phyloP scores from a whole-genome alignment of 306 rosid species.

The Fragaria iinumae region DNA sequence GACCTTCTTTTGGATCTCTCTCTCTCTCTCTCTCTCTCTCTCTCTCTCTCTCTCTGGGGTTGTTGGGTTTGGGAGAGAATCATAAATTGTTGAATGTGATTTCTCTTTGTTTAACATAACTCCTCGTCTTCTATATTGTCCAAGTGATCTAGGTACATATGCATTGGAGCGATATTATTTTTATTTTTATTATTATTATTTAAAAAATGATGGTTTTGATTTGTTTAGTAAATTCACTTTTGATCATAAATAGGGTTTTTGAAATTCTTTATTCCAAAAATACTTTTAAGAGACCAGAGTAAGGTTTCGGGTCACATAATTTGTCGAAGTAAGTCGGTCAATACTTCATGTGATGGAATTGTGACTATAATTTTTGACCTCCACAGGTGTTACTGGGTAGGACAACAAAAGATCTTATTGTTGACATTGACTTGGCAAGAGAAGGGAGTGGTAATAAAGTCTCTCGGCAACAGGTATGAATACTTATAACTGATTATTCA shows the following conservation, averaged over 20 bases:
- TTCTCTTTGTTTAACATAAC: constrained; percentile 2
- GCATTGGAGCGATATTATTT: not conserved
- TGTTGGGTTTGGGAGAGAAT: not conserved
- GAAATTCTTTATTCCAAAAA: not conserved
- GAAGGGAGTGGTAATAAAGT: constrained; percentile 66
- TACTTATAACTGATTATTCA: not conserved
- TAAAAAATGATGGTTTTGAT: not conserved
- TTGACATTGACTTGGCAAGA: constrained; percentile 89
- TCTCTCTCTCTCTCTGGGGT: not conserved
- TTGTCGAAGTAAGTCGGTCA: not conserved
- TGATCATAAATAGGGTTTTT: not conserved
- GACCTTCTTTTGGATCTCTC: constrained; percentile 3
- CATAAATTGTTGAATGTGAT: constrained; percentile 19
- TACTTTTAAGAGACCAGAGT: constrained; percentile 2
- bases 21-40: constrained; percentile 1
- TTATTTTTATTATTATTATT: not conserved
- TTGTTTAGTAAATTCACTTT: not conserved
- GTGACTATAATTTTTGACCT: constrained; percentile 15
- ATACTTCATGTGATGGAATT: constrained; percentile 11
- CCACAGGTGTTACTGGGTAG: constrained; percentile 90
- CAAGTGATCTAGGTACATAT: not conserved
- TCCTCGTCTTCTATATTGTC: not conserved
- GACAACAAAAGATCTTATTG: constrained; percentile 59
- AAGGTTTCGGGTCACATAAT: constrained; percentile 22
- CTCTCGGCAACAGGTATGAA: constrained; percentile 88